Evolutionary conservation across 1,139 yeast genomes (phyloP).

Genomic region (Hansenula lynferdii): DNA sequence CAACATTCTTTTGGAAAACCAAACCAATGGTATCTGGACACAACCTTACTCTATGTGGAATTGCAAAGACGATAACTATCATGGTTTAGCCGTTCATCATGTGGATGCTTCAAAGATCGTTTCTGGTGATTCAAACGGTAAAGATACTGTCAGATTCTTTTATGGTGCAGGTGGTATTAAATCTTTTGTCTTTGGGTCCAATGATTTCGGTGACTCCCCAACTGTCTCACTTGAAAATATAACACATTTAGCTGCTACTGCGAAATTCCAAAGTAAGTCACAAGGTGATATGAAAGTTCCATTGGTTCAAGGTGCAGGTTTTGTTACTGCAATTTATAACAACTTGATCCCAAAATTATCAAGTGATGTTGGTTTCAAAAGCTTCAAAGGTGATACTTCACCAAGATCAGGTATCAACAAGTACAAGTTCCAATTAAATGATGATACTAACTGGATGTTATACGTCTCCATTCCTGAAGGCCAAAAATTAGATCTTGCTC

Average conservation of each 20-base stretch:
- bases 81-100: conserved; percentile 67
- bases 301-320: conserved; percentile 67
- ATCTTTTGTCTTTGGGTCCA: conserved; percentile 29
- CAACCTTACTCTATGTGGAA: conserved; percentile 82
- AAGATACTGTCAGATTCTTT: conserved; percentile 29
- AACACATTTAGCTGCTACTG: conserved; percentile 27
- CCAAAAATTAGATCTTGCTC: conserved; percentile 31
- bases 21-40: conserved; percentile 64
- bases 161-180: conserved; percentile 30
- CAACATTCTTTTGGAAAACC: conserved; percentile 64
- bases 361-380: conserved; percentile 61
- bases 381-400: conserved; percentile 29
- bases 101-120: conserved; percentile 54
- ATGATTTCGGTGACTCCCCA: conserved; percentile 24
- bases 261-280: conserved; percentile 18
- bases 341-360: conserved; percentile 49
- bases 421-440: conserved; percentile 35
- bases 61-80: conserved; percentile 34
- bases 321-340: conserved; percentile 56
- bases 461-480: conserved; percentile 36
- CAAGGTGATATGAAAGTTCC: conserved; percentile 29
- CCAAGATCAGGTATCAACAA: conserved; percentile 32
- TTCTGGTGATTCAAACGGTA: conserved; percentile 44
- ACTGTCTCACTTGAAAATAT: conserved; percentile 24
- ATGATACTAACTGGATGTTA: conserved; percentile 42